Evolutionary conservation across 192 early-diverging fungal genomes (phyloP), one percentile per base, ranked within the genome.

Genomic region (Gigaspora rosea): DNA sequence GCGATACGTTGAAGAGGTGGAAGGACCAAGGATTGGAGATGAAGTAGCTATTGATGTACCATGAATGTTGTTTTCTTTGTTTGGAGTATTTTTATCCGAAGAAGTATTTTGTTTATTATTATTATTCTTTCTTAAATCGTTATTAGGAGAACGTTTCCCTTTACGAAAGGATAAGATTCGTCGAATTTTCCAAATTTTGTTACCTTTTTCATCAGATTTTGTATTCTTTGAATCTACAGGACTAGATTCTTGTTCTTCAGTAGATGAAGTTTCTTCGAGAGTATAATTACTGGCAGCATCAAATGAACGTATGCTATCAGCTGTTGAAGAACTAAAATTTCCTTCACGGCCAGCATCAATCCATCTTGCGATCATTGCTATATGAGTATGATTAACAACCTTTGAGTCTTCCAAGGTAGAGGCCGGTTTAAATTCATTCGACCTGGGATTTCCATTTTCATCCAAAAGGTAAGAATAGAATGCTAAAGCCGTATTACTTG

Each of bases 371-470:
- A 73, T 59, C 72, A 47, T 73, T 12, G 36, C 33, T 16, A 35
- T 36, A 59, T 73, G 57, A 22, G 57, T 59, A 73, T 73, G 72
- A 73, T 73, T 73, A 1, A 73, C 10, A 20, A 73, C 41, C 3
- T 59, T 50, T 12, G 72, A 73, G 61, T 73, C 72, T 41, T 61
- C 9, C 57, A 73, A 49, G 15, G 58, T 73, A 59, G 41, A 33
- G 10, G 41, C 11, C 35, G 72, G 72, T 51, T 22, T 32, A 12
- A 54, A 54, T 18, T 33, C 69, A 36, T 54, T 22, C 20, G 6
- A 10, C 27, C 51, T 56, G 16, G 69, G 69, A 9, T 56, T 56
- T 50, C 69, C 51, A 4, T 35, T 20, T 32, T 71, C 69, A 35
- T 71, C 69, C 32, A 56, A 71, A 66, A 15, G 46, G 41, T 66